Base-by-base conservation (phyloP, 169 alveolate species). In the Toxoplasma gondii region DNA sequence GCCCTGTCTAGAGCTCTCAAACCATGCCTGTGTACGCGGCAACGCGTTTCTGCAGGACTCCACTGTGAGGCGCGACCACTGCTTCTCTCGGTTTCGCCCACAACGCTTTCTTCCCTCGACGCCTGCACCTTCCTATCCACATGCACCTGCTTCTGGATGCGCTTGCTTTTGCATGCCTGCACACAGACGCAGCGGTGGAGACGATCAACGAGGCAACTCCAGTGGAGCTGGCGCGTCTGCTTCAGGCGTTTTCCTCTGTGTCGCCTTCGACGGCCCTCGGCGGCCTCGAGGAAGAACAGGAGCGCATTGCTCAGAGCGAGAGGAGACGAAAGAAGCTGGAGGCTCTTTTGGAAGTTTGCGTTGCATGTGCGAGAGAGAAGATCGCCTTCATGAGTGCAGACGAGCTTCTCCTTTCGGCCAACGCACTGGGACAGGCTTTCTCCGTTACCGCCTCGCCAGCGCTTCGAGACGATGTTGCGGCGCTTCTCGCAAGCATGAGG, bases 191-290 rank as follows among this genome's bases (percentile, higher is more conserved):
- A 31, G 84, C 84, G 44, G 44, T 36, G 38, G 84, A 74, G 44
- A 74, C 84, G 38, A 16, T 74, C 39, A 74, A 36, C 84, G 84
- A 74, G 44, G 84, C 84, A 31, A 74, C 84, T 1, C 84, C 84
- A 1, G 49, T 74, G 44, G 84, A 74, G 44, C 84, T 74, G 12
- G 84, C 84, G 41, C 84, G 84, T 7, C 41, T 74, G 84, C 38
- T 74, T 31, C 84, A 74, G n/a, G 39, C 84, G 44, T 74, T 74
- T 74, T 74, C 84, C n/a, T 74, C 84, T 24, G 84, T n/a, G 84
- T 4, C 41, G 41, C 45, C 84, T 10, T 16, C 84, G 44, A 4
- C 9, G 24, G 41, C 39, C 22, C 39, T 4, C 43, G 39, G 27
- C 27, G 84, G 27, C 24, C 2, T 0, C 43, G 84, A 12, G 2